A percentile compares a stretch with the other conserved stretches of the same genome.
These are phyloP conservation scores for Hordeum pubiflorum DNA, from an alignment of 202 grass and related monocot genomes.

Conservation along the genomic window DNA sequence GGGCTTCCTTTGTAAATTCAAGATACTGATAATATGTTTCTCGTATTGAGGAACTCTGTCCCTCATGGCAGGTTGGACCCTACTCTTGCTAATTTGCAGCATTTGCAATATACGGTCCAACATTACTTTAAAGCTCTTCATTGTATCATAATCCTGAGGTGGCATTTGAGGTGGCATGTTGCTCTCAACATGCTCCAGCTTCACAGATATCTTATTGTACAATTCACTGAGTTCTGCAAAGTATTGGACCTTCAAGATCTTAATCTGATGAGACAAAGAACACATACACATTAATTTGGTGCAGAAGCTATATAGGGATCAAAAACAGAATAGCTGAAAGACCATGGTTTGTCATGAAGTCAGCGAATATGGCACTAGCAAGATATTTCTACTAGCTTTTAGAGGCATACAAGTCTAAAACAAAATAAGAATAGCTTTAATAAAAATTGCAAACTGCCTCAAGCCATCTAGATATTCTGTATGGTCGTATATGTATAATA, in stretches of 20 bases:
- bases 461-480: too few species aligned
- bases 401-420: not conserved
- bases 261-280: not conserved
- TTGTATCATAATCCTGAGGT: constrained; percentile 48
- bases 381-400: too few species aligned
- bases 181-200: constrained; percentile 49
- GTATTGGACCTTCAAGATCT: too few species aligned
- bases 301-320: not conserved
- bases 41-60: constrained; percentile 39
- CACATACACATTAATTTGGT: not conserved
- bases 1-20: not conserved
- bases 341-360: not conserved
- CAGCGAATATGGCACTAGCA: not conserved
- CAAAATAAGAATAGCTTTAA: not conserved
- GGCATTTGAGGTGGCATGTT: constrained; percentile 24
- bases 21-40: not conserved
- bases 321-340: not conserved
- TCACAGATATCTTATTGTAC: too few species aligned
- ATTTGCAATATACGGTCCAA: constrained; percentile 50
- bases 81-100: constrained; percentile 44
- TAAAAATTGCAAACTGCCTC: too few species aligned
- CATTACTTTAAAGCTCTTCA: constrained; percentile 48
- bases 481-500: too few species aligned
- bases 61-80: constrained; percentile 36
- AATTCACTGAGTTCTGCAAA: too few species aligned